Conservation (phyloP, 192 early-diverging fungal genomes). For the Coemansia sp. region DNA sequence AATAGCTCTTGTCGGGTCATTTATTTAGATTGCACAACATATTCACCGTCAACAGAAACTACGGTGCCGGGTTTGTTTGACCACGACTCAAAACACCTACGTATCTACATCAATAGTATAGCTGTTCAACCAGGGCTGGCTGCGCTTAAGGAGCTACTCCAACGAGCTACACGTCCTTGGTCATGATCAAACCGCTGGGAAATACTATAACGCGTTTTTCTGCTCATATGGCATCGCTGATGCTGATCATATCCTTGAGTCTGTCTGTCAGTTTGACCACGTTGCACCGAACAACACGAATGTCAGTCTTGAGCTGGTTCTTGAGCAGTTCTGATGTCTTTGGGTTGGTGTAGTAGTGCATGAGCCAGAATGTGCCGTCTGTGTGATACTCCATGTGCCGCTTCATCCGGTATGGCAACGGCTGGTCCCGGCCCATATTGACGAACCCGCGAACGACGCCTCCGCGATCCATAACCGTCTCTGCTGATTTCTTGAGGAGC, state of each 20-base stretch:
- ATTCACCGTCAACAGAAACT: too few species aligned
- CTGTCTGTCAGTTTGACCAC: conserved; percentile 68
- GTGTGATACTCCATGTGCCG: conserved; percentile 80
- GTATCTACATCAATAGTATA: too few species aligned
- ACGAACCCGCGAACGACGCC: conserved; percentile 86
- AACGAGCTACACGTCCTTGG: too few species aligned
- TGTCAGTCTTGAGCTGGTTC: conserved; percentile 65
- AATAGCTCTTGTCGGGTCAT: too few species aligned
- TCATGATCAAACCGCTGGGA: too few species aligned
- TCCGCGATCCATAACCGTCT: conserved; percentile 74
- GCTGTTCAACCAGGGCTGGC: too few species aligned
- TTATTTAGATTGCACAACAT: too few species aligned
- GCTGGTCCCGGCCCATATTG: conserved; percentile 63
- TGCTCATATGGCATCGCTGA: conserved; percentile 44
- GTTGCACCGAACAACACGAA: conserved; percentile 72
- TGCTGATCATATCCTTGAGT: conserved; percentile 58
- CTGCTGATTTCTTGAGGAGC: conserved; percentile 73
- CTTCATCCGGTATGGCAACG: conserved; percentile 84
- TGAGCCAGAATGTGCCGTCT: conserved; percentile 69
- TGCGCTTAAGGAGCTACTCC: too few species aligned
- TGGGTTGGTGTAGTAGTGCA: conserved; percentile 78
- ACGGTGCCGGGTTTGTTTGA: too few species aligned
- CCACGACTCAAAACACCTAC: too few species aligned
- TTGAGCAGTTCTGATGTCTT: conserved; percentile 59
- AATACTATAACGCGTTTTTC: not conserved